Percentiles rank a stretch among this genome's conserved stretches.
These are phyloP conservation scores for Rhizopus sp. DNA, from an alignment of 371 early-diverging fungal genomes.

Conservation along the genomic window DNA sequence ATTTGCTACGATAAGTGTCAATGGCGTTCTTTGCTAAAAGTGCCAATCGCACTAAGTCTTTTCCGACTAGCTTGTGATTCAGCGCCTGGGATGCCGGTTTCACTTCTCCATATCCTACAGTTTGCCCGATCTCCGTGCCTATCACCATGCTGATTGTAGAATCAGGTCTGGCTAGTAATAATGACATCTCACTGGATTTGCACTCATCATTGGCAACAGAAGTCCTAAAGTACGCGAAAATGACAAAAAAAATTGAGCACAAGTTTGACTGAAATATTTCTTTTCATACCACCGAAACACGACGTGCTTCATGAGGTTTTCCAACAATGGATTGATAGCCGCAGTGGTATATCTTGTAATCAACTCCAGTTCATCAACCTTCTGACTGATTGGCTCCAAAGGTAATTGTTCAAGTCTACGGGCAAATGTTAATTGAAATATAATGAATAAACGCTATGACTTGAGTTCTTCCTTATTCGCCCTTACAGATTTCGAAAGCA, in stretches of 20 bases:
- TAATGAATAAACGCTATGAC: slow-evolving; percentile 12
- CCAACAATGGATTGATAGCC: slow-evolving; percentile 12
- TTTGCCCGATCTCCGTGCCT: slow-evolving; percentile 15
- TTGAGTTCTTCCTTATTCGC: slow-evolving; percentile 12
- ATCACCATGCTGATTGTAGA: slow-evolving; percentile 16
- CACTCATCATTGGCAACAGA: slow-evolving; percentile 19
- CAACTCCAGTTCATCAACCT: slow-evolving; percentile 10
- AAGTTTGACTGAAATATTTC: slow-evolving; percentile 9
- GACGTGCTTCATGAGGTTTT: slow-evolving; percentile 9
- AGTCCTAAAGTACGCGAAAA: slow-evolving; percentile 17
- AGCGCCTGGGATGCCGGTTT: slow-evolving; percentile 18
- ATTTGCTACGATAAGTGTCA: slow-evolving; percentile 21
- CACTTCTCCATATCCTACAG: slow-evolving; percentile 18
- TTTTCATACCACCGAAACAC: slow-evolving; percentile 12
- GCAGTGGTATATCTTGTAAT: slow-evolving; percentile 12
- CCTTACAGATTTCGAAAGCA: slow-evolving; percentile 13
- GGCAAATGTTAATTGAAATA: slow-evolving; percentile 10
- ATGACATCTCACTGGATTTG: slow-evolving; percentile 20
- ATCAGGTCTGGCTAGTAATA: slow-evolving; percentile 19
- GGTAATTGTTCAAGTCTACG: slow-evolving; percentile 13
- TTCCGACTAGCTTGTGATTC: slow-evolving; percentile 17
- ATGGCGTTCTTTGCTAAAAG: slow-evolving; percentile 20
- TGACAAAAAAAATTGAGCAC: slow-evolving; percentile 9
- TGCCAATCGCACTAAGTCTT: slow-evolving; percentile 17
- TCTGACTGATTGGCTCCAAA: slow-evolving; percentile 12